Conservation (phyloP, 2,329 filamentous ascomycete genomes). For the Neonectria neomacrospora region DNA sequence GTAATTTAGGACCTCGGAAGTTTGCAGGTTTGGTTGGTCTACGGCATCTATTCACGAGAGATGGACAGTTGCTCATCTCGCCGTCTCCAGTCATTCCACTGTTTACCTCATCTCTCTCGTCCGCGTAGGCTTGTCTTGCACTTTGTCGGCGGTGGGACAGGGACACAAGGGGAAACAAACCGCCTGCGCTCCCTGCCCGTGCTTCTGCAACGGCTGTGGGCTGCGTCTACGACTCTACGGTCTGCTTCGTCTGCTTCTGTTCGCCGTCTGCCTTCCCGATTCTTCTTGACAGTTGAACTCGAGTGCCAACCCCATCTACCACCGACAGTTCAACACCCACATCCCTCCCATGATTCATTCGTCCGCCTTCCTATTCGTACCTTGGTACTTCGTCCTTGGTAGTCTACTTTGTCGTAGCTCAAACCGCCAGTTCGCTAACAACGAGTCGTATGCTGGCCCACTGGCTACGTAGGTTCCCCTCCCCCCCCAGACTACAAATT, state of each 20-base stretch:
- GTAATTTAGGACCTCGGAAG: conserved; percentile 18
- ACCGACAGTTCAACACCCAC: background rate
- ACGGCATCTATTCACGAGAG: conserved; percentile 10
- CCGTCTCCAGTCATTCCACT: conserved; percentile 28
- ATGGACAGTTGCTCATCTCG: conserved; percentile 28
- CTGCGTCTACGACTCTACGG: background rate
- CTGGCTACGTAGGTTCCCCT: conserved; percentile 1
- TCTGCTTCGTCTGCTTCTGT: no score
- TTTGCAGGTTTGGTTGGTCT: conserved; percentile 21
- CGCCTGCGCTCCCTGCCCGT: background rate
- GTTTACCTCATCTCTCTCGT: conserved; percentile 25
- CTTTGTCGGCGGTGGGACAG: conserved; percentile 20
- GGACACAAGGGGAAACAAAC: conserved; percentile 14
- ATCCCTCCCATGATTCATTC: background rate
- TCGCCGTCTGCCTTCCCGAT: background rate
- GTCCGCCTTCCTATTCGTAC: background rate
- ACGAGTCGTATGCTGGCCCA: background rate
- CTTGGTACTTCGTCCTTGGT: background rate
- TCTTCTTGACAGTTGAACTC: background rate
- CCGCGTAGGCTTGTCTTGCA: conserved; percentile 5
- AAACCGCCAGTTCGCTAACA: background rate
- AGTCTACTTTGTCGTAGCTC: background rate
- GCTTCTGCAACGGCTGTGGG: background rate
- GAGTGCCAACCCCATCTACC: background rate
- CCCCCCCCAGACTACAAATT: conserved; percentile 1